Conservation (phyloP, 768 basidiomycete species). For the Leccinum rimulosum region DNA sequence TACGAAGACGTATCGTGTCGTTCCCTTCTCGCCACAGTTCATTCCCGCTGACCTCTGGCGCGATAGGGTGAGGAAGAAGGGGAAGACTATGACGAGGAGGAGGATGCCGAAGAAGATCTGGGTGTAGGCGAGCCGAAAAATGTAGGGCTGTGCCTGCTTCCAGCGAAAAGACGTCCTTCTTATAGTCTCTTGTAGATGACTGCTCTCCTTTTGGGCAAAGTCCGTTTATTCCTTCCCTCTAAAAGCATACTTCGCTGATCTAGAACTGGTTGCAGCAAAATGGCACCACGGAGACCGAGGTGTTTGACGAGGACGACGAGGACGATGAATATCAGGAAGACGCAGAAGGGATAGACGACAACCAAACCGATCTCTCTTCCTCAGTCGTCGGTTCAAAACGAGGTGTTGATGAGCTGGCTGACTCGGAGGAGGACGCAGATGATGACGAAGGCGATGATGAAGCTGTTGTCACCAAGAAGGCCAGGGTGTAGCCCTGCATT, state of each 20-base stretch:
- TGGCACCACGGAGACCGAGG: constrained; percentile 5
- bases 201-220: constrained; percentile 22
- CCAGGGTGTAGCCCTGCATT: constrained; percentile 19
- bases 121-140: not conserved
- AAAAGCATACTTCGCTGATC: not conserved
- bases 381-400: constrained; percentile 25
- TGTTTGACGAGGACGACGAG: constrained; percentile 20
- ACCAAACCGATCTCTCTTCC: constrained; percentile 11
- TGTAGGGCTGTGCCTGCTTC: constrained; percentile 10
- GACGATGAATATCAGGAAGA: constrained; percentile 20
- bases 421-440: constrained; percentile 5
- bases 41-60: not conserved
- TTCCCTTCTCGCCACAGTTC: not conserved
- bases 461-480: constrained; percentile 20
- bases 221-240: not conserved
- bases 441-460: constrained; percentile 13
- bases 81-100: constrained; percentile 14
- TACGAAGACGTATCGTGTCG: constrained; percentile 26
- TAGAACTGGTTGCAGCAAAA: constrained; percentile 9
- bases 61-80: constrained; percentile 22
- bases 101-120: not conserved
- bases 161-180: constrained; percentile 4
- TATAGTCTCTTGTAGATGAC: constrained; percentile 21
- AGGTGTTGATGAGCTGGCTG: constrained; percentile 19
- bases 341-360: constrained; percentile 9